Evolutionary conservation across 1,284 basidiomycete species (phyloP), one percentile per base, ranked within the genome.

Genomic region (Sanghuangporus baumii): DNA sequence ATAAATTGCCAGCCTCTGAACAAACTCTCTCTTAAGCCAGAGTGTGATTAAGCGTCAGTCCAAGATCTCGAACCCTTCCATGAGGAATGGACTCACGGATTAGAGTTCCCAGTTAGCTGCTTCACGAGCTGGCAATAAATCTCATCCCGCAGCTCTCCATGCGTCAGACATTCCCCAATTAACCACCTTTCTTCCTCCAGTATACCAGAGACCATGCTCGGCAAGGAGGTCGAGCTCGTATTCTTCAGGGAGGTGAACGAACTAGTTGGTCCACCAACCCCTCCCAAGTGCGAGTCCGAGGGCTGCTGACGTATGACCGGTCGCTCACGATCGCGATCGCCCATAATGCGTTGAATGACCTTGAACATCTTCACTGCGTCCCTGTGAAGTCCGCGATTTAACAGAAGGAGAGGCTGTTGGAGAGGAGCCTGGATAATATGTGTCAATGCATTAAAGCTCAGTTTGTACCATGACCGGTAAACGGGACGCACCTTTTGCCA

Each of bases 111-210:
- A 2, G 83, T 92, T 18, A 96, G 75, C 75, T 96, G 94, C 73
- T 96, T 96, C 82, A 96, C 88, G 37, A 93, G 69, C 69, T 96
- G 94, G 69, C 91, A 94, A 69, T 93, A 97, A 55, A 95, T 88
- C 76, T 96, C 94, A 73, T 97, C 94, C 65, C 94, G 77, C 69
- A 96, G 78, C 74, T 95, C 93, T 6, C 88, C 86, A 61, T 91
- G 84, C 1, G 80, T 75, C 40, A 96, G 78, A 1, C 92, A 93
- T 67, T 91, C 84, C 57, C 84, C 82, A 11, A 96, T 79, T 66
- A 96, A 74, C 91, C 92, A 95, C 26, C 92, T 80, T 67, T 94
- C 89, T 73, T 96, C 93, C 69, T 94, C 93, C 11, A 93, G 71
- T 20, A 93, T 77, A 41, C 76, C 76, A 41, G 75, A 69, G 48